Conservation (phyloP, 805 yeast species). For the Saccharomyces mikatae region DNA sequence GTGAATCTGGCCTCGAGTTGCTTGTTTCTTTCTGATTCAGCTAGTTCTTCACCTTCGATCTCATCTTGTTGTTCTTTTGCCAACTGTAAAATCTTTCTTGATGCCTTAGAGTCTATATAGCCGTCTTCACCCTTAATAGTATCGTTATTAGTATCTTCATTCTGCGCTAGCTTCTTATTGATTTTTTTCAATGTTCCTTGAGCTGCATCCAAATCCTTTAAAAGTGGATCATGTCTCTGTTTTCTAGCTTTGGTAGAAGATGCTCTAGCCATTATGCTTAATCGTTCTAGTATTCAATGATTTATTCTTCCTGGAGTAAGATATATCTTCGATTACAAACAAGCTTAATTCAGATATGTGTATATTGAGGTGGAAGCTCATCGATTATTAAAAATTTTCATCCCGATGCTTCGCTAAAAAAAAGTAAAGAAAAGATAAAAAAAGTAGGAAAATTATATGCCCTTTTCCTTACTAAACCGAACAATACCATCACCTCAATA, state of each 20-base stretch:
- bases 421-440: not conserved
- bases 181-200: conserved; percentile 59
- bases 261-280: conserved; percentile 56
- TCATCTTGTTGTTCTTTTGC: conserved; percentile 94
- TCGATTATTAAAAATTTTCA: not conserved
- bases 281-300: not conserved
- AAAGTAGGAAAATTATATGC: not conserved
- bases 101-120: conserved; percentile 69
- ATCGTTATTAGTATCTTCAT: conserved; percentile 50
- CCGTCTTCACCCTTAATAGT: conserved; percentile 42
- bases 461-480: not conserved
- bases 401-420: not conserved
- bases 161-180: conserved; percentile 26
- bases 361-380: not conserved
- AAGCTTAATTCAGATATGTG: not conserved
- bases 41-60: conserved; percentile 58
- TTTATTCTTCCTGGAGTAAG: not conserved
- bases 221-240: conserved; percentile 74
- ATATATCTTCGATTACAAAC: not conserved
- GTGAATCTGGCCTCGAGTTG: conserved; percentile 29
- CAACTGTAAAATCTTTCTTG: conserved; percentile 77
- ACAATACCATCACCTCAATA: not conserved
- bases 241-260: conserved; percentile 41
- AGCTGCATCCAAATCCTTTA: conserved; percentile 66
- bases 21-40: conserved; percentile 22